phyloP scores from a whole-genome alignment of 148 eudicot genomes.

The Spergularia marina region DNA sequence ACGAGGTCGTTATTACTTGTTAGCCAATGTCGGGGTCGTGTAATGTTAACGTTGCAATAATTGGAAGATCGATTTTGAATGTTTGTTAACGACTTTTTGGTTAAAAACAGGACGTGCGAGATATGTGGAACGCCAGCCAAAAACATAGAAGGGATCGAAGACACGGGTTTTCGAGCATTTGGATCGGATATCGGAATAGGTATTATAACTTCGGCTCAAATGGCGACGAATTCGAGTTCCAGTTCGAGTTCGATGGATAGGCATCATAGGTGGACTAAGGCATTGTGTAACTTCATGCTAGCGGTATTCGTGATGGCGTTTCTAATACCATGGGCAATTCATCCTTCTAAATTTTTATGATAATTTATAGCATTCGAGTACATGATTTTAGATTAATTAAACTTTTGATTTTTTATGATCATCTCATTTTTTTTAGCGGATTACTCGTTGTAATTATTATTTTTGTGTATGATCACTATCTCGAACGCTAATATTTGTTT shows the following conservation, averaged over 20 bases:
- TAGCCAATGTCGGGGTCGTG: too few relatives aligned
- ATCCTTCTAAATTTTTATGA: constrained; percentile 15
- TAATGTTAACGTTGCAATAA: too few relatives aligned
- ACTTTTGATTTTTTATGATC: too few relatives aligned
- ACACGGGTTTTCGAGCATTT: constrained; percentile 15
- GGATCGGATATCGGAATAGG: constrained; percentile 15
- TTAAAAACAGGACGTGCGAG: constrained; percentile 44
- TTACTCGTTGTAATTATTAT: too few relatives aligned
- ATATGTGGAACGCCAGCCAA: constrained; percentile 45
- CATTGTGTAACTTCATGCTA: constrained; percentile 34
- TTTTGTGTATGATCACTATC: too few relatives aligned
- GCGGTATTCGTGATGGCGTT: constrained; percentile 34
- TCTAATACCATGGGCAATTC: constrained; percentile 39
- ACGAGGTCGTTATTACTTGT: too few relatives aligned
- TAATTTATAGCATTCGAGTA: background rate
- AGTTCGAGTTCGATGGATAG: background rate
- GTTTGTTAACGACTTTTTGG: background rate
- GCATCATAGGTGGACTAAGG: constrained; percentile 9
- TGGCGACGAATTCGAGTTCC: background rate
- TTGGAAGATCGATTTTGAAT: background rate
- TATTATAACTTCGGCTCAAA: constrained; percentile 11
- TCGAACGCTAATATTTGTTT: too few relatives aligned
- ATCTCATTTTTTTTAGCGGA: too few relatives aligned
- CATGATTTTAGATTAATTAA: background rate
- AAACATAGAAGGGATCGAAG: constrained; percentile 38